Evolutionary conservation across 768 basidiomycete species (phyloP).

Genomic region (Auricularia cornea): DNA sequence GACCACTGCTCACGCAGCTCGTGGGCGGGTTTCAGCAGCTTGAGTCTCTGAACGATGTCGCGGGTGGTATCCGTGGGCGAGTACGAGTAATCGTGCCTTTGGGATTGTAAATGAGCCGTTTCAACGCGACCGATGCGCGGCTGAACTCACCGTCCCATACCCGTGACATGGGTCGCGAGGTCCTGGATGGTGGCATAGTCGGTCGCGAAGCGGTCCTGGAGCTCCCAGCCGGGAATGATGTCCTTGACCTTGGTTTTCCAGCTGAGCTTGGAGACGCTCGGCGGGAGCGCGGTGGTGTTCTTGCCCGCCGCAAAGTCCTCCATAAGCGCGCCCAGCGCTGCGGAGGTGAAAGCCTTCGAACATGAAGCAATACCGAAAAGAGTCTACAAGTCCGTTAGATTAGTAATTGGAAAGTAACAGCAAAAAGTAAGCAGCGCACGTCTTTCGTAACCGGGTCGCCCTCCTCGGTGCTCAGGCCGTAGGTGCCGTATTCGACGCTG

Average conservation of each 20-base stretch:
- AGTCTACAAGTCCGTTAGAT: slow-evolving; percentile 20
- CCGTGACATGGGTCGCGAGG: slow-evolving; percentile 33
- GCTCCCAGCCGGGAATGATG: slow-evolving; percentile 33
- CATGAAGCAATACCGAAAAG: slow-evolving; percentile 30
- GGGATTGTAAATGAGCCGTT: neutral
- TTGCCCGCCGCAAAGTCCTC: slow-evolving; percentile 30
- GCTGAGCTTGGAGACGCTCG: slow-evolving; percentile 19
- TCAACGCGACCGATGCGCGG: neutral
- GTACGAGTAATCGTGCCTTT: slow-evolving; percentile 29
- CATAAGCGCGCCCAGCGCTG: slow-evolving; percentile 33
- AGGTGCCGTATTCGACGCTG: slow-evolving; percentile 22
- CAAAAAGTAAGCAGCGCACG: slow-evolving; percentile 17
- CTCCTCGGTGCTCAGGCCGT: slow-evolving; percentile 29
- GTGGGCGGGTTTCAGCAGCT: slow-evolving; percentile 22
- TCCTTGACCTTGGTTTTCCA: slow-evolving; percentile 32
- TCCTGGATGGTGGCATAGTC: slow-evolving; percentile 30
- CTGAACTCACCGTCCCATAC: slow-evolving; percentile 26
- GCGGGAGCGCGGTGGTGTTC: slow-evolving; percentile 28
- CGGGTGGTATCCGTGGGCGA: slow-evolving; percentile 19
- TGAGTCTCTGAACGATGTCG: slow-evolving; percentile 18
- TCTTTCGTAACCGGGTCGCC: slow-evolving; percentile 24
- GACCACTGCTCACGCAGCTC: slow-evolving; percentile 30
- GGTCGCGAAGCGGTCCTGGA: slow-evolving; percentile 34
- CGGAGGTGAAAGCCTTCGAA: slow-evolving; percentile 33
- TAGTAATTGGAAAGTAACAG: neutral